phyloP scores from a whole-genome alignment of 495 filamentous ascomycete species.

The Darksidea phi region DNA sequence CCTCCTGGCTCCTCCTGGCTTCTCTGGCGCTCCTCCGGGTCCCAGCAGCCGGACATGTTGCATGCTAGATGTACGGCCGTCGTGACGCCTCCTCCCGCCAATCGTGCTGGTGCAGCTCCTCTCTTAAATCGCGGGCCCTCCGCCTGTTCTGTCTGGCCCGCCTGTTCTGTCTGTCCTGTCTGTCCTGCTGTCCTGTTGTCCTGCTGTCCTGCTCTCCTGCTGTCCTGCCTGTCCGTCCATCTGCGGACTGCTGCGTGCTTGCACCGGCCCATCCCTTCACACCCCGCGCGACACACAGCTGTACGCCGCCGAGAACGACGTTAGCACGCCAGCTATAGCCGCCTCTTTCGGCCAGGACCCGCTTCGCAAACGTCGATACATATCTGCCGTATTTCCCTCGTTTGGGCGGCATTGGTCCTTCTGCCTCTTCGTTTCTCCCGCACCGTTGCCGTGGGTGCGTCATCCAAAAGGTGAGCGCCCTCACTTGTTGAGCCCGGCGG shows the following conservation, averaged over 20 bases:
- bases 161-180: no score
- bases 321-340: conserved; percentile 17
- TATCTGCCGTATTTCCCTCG: background rate
- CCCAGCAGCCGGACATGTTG: conserved; percentile 17
- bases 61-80: conserved; percentile 20
- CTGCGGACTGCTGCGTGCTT: conserved; percentile 30
- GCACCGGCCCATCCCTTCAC: conserved; percentile 6
- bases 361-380: background rate
- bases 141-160: conserved; percentile 8
- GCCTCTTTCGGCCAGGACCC: background rate
- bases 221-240: no score
- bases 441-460: background rate
- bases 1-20: conserved; percentile 8
- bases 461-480: background rate
- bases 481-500: background rate
- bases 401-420: background rate
- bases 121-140: background rate
- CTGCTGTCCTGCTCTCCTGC: no score
- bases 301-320: conserved; percentile 19
- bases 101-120: conserved; percentile 20
- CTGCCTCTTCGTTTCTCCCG: background rate
- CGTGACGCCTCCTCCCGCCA: conserved; percentile 26
- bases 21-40: conserved; percentile 7
- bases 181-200: no score
- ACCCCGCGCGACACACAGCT: conserved; percentile 10